Base-by-base conservation (phyloP, 1,284 basidiomycete genomes). In the Gomphus bonarii region DNA sequence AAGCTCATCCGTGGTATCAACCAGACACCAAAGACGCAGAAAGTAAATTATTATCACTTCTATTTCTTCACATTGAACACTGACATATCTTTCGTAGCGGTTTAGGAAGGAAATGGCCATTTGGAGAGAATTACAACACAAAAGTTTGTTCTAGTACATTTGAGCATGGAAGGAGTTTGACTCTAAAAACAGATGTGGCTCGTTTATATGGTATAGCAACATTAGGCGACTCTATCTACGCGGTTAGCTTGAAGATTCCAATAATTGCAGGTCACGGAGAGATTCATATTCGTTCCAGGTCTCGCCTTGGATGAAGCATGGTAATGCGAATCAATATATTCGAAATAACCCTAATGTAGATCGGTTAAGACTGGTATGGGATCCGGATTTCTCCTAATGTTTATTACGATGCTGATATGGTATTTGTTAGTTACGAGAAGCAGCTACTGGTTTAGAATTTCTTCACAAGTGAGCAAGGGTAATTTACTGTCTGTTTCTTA, bases 261-360 rank as follows among this genome's bases (percentile, higher is more conserved):
- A 22, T 44, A 0, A 22, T 22, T 30, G 10, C 48, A 40, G 31
- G 16, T 47, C 30, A 36, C 43, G 20, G 11, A 44, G 50, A 42
- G 58, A 35, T 31, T 51, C 14, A 22, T n/a, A 28, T 20, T 54
- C 28, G n/a, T 35, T 52, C 40, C 50, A 72, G 73, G 75, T 76
- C 52, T 73, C 72, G 42, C 73, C 74, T 10, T 76, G 74, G 72
- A 75, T 76, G 73, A 68, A 72, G 40, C 69, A 73, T 56, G 72
- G 72, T 3, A 71, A 69, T 22, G 67, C 68, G 1, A 61, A 70
- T 18, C 57, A 58, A 1, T 75, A 72, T 63, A 62, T 75, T 30
- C 62, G 67, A 38, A 63, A 40, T 59, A 46, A 68, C 59, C 68
- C 70, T 1, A 61, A 66, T 22, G 68, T 61, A 20, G 68, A 76